Base-by-base conservation (phyloP, 805 yeast species). In the Candida stauntonica region DNA sequence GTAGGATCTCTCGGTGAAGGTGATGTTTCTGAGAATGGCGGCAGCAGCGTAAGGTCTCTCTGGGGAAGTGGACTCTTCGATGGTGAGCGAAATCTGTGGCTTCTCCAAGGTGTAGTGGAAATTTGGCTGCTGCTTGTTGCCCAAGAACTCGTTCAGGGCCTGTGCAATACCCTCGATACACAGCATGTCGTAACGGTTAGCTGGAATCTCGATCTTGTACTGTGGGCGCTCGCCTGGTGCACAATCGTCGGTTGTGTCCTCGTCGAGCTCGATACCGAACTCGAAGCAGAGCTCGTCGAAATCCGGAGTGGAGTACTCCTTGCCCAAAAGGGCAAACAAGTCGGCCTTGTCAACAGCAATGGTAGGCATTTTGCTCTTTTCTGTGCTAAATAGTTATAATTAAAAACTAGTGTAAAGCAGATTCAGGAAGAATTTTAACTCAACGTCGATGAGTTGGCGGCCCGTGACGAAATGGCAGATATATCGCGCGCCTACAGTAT, bases 131-230 rank as follows among this genome's bases (percentile, higher is more conserved):
- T 65, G 59, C 5, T 62, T 53, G 44, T 75, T 77, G 26, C 94
- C 95, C 54, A 91, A 71, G 59, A 86, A 93, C 61, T 89, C 94
- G 57, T 88, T 88, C 59, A 93, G 70, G 1, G 98, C 91, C 59
- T 87, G 94, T 1, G 97, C 88, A 63, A 93, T 88, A 59, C 99
- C 99, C 67, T 93, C 99, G 53, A 88, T 84, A 71, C 99, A 94
- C 50, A 93, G 78, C 89, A 93, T 79, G 63, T 93, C 99, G 60
- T 93, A 94, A 72, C 99, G 84, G 68, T 93, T 93, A 46, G 99
- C 99, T 42, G 96, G 97, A 48, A 94, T 81, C 64, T 93, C 99
- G 57, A 93, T 87, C 68, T 93, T 93, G 55, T 86, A 74, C 65
- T 91, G 94, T n/a, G 99, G 97, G 63, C 96, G 81, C 64, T 86